Percentiles rank a stretch among this genome's conserved stretches.
Evolutionary conservation across 108 stramenopile species (phyloP).

Genomic region (Nitzschia sp.): DNA sequence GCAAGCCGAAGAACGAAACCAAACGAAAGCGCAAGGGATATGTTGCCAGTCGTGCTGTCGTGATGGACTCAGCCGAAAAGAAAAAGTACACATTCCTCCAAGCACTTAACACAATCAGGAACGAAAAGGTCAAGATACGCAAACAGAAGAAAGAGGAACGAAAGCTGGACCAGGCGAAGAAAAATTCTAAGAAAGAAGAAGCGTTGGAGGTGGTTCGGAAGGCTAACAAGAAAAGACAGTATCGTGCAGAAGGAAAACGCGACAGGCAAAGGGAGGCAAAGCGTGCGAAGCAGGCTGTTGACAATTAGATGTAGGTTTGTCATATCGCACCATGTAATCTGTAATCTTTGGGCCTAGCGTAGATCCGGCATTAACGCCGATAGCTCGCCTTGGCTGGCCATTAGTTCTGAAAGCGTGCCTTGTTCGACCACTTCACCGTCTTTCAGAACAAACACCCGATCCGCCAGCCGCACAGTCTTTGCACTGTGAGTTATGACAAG

Average conservation of each 20-base stretch:
- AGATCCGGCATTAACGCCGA: conserved; percentile 70
- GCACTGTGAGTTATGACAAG: conserved; percentile 78
- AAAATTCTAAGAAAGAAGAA: conserved; percentile 70
- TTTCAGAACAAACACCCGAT: conserved; percentile 69
- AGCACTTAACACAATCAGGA: conserved; percentile 82
- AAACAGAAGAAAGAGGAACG: conserved; percentile 71
- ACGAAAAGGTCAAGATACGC: conserved; percentile 78
- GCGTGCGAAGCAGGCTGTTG: conserved; percentile 26
- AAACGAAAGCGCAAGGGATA: conserved; percentile 76
- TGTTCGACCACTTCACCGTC: conserved; percentile 64
- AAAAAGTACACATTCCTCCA: conserved; percentile 83
- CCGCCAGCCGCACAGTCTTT: conserved; percentile 65
- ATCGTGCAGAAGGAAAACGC: conserved; percentile 77
- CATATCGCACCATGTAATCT: not conserved
- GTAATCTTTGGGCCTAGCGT: not conserved
- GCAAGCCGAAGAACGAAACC: conserved; percentile 90
- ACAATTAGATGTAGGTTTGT: conserved; percentile 1
- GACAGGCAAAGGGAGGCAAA: conserved; percentile 72
- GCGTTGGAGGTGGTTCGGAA: conserved; percentile 61
- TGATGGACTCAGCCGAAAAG: conserved; percentile 81
- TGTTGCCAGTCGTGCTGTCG: conserved; percentile 78
- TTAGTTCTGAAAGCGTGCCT: conserved; percentile 52
- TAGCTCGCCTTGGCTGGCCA: conserved; percentile 49
- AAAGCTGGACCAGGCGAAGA: conserved; percentile 52
- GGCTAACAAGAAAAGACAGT: conserved; percentile 78